A percentile compares a stretch with the other conserved stretches of the same genome.
phyloP scores from a whole-genome alignment of 1,139 yeast genomes.

The Sugiyamaella castrensis region DNA sequence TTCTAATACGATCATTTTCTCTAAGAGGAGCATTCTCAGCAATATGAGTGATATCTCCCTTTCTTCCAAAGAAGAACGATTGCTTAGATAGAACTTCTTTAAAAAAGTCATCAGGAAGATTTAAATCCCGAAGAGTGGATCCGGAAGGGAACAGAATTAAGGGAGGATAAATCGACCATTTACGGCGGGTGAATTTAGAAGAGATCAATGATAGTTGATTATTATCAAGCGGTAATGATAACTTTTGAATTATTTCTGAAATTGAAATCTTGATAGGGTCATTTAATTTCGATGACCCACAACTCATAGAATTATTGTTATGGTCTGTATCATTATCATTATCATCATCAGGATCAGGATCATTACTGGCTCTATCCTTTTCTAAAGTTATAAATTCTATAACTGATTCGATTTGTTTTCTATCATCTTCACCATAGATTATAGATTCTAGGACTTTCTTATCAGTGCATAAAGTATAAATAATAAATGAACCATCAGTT shows the following conservation, averaged over 20 bases:
- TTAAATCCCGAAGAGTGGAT: neutral
- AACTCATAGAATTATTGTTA: too few relatives aligned
- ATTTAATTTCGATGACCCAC: too few relatives aligned
- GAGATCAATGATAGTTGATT: neutral
- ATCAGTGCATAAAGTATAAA: constrained; percentile 12
- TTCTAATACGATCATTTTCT: constrained; percentile 52
- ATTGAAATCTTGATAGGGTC: too few relatives aligned
- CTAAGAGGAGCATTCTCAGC: constrained; percentile 71
- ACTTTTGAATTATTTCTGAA: too few relatives aligned
- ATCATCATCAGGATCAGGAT: too few relatives aligned
- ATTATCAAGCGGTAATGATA: too few relatives aligned
- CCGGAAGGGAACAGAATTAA: constrained; percentile 58
- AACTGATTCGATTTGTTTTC: neutral
- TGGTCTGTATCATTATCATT: too few relatives aligned
- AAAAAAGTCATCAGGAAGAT: constrained; percentile 7
- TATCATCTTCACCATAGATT: neutral
- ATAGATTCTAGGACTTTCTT: constrained; percentile 3
- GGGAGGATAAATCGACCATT: constrained; percentile 67
- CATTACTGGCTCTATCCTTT: too few relatives aligned
- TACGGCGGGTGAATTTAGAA: constrained; percentile 24
- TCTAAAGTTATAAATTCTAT: too few relatives aligned
- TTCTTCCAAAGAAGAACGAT: constrained; percentile 9
- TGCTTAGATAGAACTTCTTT: constrained; percentile 21
- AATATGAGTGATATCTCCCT: constrained; percentile 50
- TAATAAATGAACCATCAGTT: constrained; percentile 5